Percentiles rank a stretch among this genome's conserved stretches.
Conservation (phyloP, 163 green algal species). For the Scenedesmus sp. region DNA sequence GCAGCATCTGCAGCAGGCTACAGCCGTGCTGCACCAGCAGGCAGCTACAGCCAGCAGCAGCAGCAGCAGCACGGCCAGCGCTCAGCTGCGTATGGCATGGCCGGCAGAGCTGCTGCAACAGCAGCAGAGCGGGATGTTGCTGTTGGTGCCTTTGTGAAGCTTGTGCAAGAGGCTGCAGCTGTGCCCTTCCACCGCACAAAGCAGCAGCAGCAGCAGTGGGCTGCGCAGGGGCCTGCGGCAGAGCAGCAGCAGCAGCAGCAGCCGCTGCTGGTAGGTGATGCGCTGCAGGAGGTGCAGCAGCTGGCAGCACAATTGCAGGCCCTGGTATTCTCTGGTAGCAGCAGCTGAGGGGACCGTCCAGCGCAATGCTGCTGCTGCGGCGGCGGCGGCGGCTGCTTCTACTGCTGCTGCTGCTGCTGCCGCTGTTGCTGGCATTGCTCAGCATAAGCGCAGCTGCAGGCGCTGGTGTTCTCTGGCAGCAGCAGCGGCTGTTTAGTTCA, state of each 20-base stretch:
- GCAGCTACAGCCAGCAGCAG: not conserved
- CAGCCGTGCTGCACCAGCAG: not conserved
- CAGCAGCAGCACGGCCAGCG: not conserved
- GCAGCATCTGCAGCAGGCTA: not conserved
- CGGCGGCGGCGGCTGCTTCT: not conserved
- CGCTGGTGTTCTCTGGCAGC: too few relatives aligned
- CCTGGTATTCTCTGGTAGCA: not conserved
- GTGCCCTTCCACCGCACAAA: not conserved
- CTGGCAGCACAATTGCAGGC: constrained; percentile 22
- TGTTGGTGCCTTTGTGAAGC: constrained; percentile 40
- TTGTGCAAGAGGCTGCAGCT: constrained; percentile 30
- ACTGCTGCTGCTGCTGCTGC: not conserved
- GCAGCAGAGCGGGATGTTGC: constrained; percentile 30
- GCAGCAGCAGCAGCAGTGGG: constrained; percentile 26
- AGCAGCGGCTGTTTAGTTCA: too few relatives aligned
- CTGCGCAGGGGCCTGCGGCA: not conserved
- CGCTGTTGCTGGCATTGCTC: too few relatives aligned
- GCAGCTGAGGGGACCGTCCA: not conserved
- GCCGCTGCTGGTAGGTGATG: constrained; percentile 21
- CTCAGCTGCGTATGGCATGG: not conserved
- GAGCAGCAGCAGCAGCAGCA: constrained; percentile 2
- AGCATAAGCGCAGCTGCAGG: too few relatives aligned
- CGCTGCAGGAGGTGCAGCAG: constrained; percentile 21
- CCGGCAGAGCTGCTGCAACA: not conserved
- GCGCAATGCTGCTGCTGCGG: too few relatives aligned